Evolutionary conservation across 2,329 filamentous ascomycete genomes (phyloP), one percentile per base, ranked within the genome.

Genomic region (Fusarium guadeloupense): DNA sequence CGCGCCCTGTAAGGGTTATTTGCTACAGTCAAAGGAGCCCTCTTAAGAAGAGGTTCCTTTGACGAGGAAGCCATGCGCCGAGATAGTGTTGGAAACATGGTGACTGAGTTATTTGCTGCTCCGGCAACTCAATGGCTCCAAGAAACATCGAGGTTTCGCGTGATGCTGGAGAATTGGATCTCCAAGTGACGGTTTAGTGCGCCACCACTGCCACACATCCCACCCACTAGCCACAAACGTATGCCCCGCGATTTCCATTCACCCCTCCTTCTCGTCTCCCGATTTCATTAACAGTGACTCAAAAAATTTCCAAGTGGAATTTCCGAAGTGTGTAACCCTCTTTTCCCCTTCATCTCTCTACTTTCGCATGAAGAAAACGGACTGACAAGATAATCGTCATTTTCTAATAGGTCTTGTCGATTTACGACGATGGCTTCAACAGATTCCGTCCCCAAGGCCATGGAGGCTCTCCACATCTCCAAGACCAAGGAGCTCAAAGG

Each of bases 1-100:
- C 90, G 89, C 42, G 87, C 84, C 69, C 80, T 84, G 77, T 85
- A 88, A 6, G 83, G 83, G 70, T 86, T 87, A 57, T 75, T 81
- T 62, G 81, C 78, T 59, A 81, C 75, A 50, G 60, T 72, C 34
- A 75, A 53, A 20, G 73, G 69, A 39, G 67, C 46, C 38, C 62
- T 61, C 33, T 69, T 74, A 19, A 72, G 34, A 23, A 71, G 47
- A 7, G 66, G 50, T 13, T 71, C 64, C 54, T 68, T 75, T 33
- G 72, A 62, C 17, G 69, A 60, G 38, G 75, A 68, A 20, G 72
- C 72, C 59, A 76, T 64, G n/a, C 76, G 73, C 14, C 77, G 67
- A 3, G 73, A 23, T 4, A 73, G 46, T 3, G 73, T 76, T 12
- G 75, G 64, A 25, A 78, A 68, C 77, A 79, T 78, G 31, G 21